Evolutionary conservation across 495 filamentous ascomycete genomes (phyloP).

Genomic region (Neurospora sp.): DNA sequence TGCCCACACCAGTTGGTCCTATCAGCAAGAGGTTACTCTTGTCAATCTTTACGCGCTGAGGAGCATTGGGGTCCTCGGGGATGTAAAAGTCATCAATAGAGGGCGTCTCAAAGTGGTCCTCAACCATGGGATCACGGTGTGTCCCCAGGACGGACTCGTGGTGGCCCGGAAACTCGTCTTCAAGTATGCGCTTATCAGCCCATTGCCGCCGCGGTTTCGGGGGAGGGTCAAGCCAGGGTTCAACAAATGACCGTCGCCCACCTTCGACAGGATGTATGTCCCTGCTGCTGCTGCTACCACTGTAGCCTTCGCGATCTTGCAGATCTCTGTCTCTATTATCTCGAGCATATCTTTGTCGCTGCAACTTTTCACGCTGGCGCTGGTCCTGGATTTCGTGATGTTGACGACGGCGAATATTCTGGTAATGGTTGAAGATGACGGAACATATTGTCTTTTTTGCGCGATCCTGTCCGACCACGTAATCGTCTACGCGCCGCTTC

Average conservation of each 20-base stretch:
- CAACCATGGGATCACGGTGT: constrained; percentile 9
- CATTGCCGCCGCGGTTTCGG: constrained; percentile 9
- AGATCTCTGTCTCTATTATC: constrained; percentile 29
- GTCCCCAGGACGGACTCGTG: constrained; percentile 45
- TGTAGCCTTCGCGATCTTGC: constrained; percentile 7
- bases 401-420: constrained; percentile 69
- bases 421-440: constrained; percentile 96
- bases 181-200: constrained; percentile 19
- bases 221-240: constrained; percentile 10
- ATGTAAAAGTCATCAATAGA: constrained; percentile 25
- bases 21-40: constrained; percentile 94
- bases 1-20: constrained; percentile 90
- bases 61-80: constrained; percentile 34
- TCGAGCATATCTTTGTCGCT: constrained; percentile 33
- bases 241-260: constrained; percentile 24
- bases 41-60: constrained; percentile 66
- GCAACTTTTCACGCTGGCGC: constrained; percentile 42
- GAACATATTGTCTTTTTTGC: constrained; percentile 93
- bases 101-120: constrained; percentile 6
- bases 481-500: constrained; percentile 89
- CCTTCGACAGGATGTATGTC: constrained; percentile 37
- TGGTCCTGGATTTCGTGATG: constrained; percentile 71
- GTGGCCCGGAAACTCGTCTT: constrained; percentile 78
- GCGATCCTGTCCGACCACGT: constrained; percentile 89
- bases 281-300: constrained; percentile 19